Evolutionary conservation across 768 basidiomycete species (phyloP), one percentile per base, ranked within the genome.

Genomic region (Pleurotus salmoneostramineus): DNA sequence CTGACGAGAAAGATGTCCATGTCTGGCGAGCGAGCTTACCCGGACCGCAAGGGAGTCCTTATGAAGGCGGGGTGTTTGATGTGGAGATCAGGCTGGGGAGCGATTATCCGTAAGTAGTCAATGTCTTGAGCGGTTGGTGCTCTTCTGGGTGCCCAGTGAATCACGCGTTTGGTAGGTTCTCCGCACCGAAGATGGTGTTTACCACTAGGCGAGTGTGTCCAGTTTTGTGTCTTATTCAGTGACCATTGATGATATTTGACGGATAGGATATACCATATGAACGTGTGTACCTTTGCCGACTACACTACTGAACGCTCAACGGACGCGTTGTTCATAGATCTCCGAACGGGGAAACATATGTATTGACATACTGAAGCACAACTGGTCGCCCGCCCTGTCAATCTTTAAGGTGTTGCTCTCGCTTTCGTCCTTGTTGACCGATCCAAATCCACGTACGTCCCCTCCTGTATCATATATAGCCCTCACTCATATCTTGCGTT

Each of bases 371-470:
- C 81, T 98, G 58, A 97, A 98, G 74, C 82, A 85, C 66, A 90
- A 92, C 65, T 98, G 95, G 95, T 95, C 92, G 1, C 95, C 95
- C 5, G 95, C 95, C 2, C 72, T 98, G 17, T 95, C 93, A 2
- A 77, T 98, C 49, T 95, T 91, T 79, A 97, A 98, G 76, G 91
- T 96, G 66, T 87, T 98, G 72, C 83, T 98, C 15, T 95, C 93
- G 31, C 81, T 98, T 3, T 95, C 93, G 0, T 95, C 93, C 0
- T 83, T 98, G 8, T 77, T 98, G 50, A 95, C 93, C 8, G 95
- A 97, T 64, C 95, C 95, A 0, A 98, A 98, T 74, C 95, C 95
- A 1, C 81, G 93, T 93, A 68, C 60, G 91, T 78, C 12, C 11
- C 47, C 27, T 6, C 42, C 15, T 34, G 8, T 37, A 34, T 58